Evolutionary conservation across 1,284 basidiomycete species (phyloP), one percentile per base, ranked within the genome.

Genomic region (Rhodotorula mucilaginosa): DNA sequence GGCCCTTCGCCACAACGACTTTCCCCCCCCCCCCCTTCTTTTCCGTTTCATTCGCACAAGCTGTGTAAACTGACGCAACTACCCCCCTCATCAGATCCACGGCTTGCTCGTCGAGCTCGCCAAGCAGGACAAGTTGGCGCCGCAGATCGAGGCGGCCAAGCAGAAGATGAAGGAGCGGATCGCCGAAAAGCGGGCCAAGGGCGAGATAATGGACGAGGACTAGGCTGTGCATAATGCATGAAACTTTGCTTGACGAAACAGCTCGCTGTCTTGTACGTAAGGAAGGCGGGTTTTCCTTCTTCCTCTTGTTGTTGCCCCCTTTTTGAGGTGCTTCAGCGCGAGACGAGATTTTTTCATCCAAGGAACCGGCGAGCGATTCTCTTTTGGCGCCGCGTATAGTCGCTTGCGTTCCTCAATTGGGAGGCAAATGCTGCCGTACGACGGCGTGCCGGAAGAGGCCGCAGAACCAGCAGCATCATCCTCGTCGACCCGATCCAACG

Each of bases 91-190:
- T n/a, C n/a, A 62, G 63, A 62, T 88, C 8, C 89, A 92, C 77
- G 88, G 87, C 0, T 81, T 93, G 29, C 82, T 91, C 21, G 79
- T 86, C 47, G 87, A 86, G 31, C 83, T 92, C 56, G 90, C 89
- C 29, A 89, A 88, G 78, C 84, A 85, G 7, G 88, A 87, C 1
- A 67, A 79, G 65, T 70, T 80, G 23, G 72, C 85, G 81, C 73
- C 82, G 87, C 69, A 83, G 52, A 68, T 80, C 46, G 78, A 78
- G 29, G 72, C 63, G 3, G 81, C 82, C 4, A 80, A 79, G 70
- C 78, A 80, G 70, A 80, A 78, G 73, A 81, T 81, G 78, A 77
- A 78, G 69, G 79, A 80, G 34, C 54, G 61, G 46, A 23, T 70
- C 18, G 70, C 67, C 21, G 70, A 68, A 26, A 26, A 47, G 58